Conservation (phyloP, 106 monocot genomes). For the Allium cepa region DNA sequence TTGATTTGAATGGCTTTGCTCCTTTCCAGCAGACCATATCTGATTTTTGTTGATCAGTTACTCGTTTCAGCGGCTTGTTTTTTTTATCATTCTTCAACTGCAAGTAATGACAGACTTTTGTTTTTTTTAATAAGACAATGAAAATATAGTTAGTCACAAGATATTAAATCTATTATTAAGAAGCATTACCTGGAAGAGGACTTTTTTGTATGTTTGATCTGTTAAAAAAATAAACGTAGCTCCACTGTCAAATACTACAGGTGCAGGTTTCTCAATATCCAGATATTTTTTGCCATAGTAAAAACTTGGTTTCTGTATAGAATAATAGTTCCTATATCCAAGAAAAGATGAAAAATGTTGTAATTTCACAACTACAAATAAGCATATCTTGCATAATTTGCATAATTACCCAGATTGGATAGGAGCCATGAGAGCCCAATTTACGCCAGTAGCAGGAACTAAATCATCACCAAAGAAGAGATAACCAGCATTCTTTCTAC, state of each 20-base stretch:
- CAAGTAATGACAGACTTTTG: neutral
- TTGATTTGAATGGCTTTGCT: slow-evolving; percentile 61
- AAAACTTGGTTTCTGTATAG: slow-evolving; percentile 50
- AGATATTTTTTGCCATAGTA: slow-evolving; percentile 35
- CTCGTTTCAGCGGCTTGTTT: slow-evolving; percentile 31
- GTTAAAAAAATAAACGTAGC: slow-evolving; percentile 81
- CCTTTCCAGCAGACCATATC: slow-evolving; percentile 86
- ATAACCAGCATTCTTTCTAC: slow-evolving; percentile 50
- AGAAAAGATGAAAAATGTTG: neutral
- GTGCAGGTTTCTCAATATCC: slow-evolving; percentile 18
- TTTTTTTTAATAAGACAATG: neutral
- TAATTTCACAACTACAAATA: neutral
- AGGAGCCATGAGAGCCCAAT: slow-evolving; percentile 52
- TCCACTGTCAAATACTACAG: slow-evolving; percentile 76
- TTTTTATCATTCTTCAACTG: slow-evolving; percentile 45
- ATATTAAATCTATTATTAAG: neutral
- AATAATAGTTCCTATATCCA: slow-evolving; percentile 55
- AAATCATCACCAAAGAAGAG: slow-evolving; percentile 79
- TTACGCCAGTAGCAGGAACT: slow-evolving; percentile 43
- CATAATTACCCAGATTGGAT: slow-evolving; percentile 19
- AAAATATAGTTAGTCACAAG: neutral
- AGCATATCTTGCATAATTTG: neutral
- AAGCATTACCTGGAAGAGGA: slow-evolving; percentile 43
- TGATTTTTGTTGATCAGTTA: slow-evolving; percentile 37
- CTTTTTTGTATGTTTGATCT: slow-evolving; percentile 37